Base-by-base conservation (phyloP, 2,329 filamentous ascomycete species). In the Ambrosiella beaveri region DNA sequence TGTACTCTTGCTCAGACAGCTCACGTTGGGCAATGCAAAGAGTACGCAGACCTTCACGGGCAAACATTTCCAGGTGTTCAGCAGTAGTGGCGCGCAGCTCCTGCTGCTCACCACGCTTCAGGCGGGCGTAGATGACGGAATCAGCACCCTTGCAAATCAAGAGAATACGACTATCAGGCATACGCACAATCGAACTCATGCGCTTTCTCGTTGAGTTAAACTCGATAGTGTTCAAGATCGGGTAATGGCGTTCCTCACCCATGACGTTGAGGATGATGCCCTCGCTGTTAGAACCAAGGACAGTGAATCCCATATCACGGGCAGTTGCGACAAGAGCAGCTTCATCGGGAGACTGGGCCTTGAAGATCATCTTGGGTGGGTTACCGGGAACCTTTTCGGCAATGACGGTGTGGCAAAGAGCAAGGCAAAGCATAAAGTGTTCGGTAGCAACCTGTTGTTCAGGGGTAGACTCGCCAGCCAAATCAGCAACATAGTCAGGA, bases 71-170 rank as follows among this genome's bases (percentile, higher is more conserved):
- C 15, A 98, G 78, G 66, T 98, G 93, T 64, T 96, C 88, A 2
- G 90, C 93, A 1, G 94, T 98, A 15, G 79, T 77, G 64, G 81
- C 79, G 62, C 93, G 81, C 57, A 98, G 78, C 65, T 95, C 86
- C 61, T 81, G 76, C 71, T 98, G 93, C 69, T 95, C 84, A 54
- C 90, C 89, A 62, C 79, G 81, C 70, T 83, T 87, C 61, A 98
- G 75, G 5, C 93, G 85, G 7, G 89, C 90, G 69, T 97, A 98
- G 63, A 98, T 97, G 65, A 97, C 86, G 65, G 88, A 96, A 68
- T 98, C 93, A 39, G 93, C 93, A 63, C 93, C 93, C 72, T 98
- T 98, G 75, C 93, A 98, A 71, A 94, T 95, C 0, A 98, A 77
- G 57, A 93, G 77, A 62, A 98, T 96, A 60, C 78, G 84, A 45